Percentiles rank a stretch among this genome's conserved stretches.
These are phyloP conservation scores for Lathyrus aphaca DNA, from an alignment of 306 rosid species.

Conservation along the genomic window DNA sequence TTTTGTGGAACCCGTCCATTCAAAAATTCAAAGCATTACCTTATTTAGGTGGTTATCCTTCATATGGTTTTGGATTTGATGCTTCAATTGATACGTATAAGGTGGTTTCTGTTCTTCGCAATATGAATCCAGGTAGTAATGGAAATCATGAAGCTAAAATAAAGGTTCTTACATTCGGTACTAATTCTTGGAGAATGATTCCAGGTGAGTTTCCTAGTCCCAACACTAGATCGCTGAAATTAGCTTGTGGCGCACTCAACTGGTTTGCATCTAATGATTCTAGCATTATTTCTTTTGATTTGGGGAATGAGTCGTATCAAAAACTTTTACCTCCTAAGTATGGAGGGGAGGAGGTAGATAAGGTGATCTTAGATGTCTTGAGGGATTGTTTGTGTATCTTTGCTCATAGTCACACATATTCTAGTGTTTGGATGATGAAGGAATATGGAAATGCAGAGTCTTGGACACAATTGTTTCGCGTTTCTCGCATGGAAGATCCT, in stretches of 20 bases:
- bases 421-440: slow-evolving; percentile 42
- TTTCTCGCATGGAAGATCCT: not conserved
- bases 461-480: slow-evolving; percentile 38
- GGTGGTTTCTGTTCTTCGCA: not conserved
- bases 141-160: not conserved
- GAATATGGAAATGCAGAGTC: slow-evolving; percentile 47
- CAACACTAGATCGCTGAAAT: not conserved
- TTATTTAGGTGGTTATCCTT: not conserved
- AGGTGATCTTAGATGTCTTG: slow-evolving; percentile 4
- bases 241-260: slow-evolving; percentile 38
- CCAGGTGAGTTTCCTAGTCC: not conserved
- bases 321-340: slow-evolving; percentile 38
- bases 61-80: not conserved
- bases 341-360: not conserved
- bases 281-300: slow-evolving; percentile 40
- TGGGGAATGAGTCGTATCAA: slow-evolving; percentile 36
- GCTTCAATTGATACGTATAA: not conserved
- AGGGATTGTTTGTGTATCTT: slow-evolving; percentile 32
- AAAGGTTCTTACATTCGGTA: slow-evolving; percentile 31
- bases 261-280: slow-evolving; percentile 16
- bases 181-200: slow-evolving; percentile 35
- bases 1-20: too few species aligned
- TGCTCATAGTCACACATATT: not conserved
- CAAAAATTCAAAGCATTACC: too few species aligned
- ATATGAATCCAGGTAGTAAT: too few species aligned